Base-by-base conservation (phyloP, 1,139 yeast genomes). In the Saccharomycopsis phalli region DNA sequence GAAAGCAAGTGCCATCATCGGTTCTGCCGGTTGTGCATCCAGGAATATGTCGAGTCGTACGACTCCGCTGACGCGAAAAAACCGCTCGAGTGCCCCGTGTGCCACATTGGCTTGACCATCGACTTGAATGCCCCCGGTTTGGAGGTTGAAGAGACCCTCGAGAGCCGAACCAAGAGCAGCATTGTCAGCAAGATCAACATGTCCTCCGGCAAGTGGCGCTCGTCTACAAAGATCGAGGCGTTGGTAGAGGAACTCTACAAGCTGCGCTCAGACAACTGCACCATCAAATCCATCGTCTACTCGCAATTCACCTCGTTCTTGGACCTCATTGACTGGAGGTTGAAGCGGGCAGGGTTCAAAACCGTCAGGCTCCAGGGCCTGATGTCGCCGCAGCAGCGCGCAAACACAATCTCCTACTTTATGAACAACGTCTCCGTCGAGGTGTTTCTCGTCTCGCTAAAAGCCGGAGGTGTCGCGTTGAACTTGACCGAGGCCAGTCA, bases 381-480 rank as follows among this genome's bases (percentile, higher is more conserved):
- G 30, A 91, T 91, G 97, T 78, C 95, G 0, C 98, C 98, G 1
- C 75, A 78, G 17, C 98, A 91, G 57, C 72, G 98, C 56, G 96
- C 87, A 52, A 82, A 81, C 49, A 83, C 94, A 27, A 91, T 91
- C 58, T 74, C 77, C 52, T 78, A 86, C 56, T 91, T 91, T 53
- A 84, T 88, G 94, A 88, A 82, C 38, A 88, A 86, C 45, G 82
- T 95, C 0, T 74, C 73, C 32, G 96, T 91, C 22, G 97, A 91
- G 59, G 94, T 91, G 7, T 91, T 91, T 55, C 62, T 91, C 46
- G 98, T 91, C 5, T 87, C 96, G 22, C 69, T 93, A 52, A 91
- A 91, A 56, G 98, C 99, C 0, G 99, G 99, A 50, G 98, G 98
- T 61, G 98, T 91, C 28, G 98, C 98, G 0, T 69, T 91, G 50